These are phyloP conservation scores for Zygosaccharomyces pseudobailii DNA, from an alignment of 1,139 yeast species.

Conservation along the genomic window DNA sequence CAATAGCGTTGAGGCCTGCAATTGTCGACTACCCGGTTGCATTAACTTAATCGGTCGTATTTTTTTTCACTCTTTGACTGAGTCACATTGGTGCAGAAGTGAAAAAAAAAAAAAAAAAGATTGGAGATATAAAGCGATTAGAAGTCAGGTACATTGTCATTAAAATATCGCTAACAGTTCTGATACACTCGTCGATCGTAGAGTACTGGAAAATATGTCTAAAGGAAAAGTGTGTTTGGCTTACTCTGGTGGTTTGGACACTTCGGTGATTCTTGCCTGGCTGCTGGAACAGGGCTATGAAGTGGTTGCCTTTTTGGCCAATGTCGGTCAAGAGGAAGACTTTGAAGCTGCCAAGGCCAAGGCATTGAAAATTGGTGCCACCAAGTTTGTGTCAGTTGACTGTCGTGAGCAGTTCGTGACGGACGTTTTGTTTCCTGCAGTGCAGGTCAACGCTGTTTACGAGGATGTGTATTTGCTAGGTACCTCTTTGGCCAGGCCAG, in stretches of 20 bases:
- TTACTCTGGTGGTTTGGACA: conserved; percentile 97
- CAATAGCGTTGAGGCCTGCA: no score
- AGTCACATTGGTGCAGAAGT: background rate
- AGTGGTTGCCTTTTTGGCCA: conserved; percentile 95
- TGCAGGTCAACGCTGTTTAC: conserved; percentile 93
- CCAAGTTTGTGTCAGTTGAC: conserved; percentile 89
- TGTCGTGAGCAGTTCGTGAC: conserved; percentile 93
- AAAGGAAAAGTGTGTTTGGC: conserved; percentile 99
- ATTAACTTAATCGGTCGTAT: no score
- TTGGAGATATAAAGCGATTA: background rate
- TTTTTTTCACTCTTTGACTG: background rate
- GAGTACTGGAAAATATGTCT: conserved; percentile 48
- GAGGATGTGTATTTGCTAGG: conserved; percentile 95
- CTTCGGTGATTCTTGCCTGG: conserved; percentile 97
- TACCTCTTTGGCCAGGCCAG: conserved; percentile 97
- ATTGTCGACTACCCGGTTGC: background rate
- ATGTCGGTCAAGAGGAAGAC: conserved; percentile 98
- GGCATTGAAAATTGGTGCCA: conserved; percentile 95
- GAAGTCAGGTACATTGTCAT: conserved; percentile 12
- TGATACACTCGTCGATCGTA: conserved; percentile 8
- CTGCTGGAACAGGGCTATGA: conserved; percentile 95
- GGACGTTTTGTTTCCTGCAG: conserved; percentile 89
- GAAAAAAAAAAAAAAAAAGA: no score
- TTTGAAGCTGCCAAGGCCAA: conserved; percentile 95
- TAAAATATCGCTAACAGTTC: conserved; percentile 7